These are phyloP conservation scores for Colletotrichum spinosum DNA, from an alignment of 2,329 filamentous ascomycete species.

Conservation along the genomic window DNA sequence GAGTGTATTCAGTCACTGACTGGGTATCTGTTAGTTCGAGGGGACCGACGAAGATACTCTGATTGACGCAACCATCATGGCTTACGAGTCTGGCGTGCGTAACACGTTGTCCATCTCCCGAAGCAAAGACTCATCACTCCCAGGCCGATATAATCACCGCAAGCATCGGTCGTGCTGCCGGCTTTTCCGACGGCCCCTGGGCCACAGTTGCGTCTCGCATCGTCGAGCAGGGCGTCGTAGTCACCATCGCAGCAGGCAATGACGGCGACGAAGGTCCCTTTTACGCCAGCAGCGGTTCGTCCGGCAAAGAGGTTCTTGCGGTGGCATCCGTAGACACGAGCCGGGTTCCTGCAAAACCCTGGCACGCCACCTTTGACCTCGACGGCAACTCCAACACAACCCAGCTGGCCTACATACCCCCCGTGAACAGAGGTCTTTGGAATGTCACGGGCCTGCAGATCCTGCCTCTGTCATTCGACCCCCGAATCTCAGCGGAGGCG, in stretches of 20 bases:
- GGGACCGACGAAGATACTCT: slow-evolving; percentile 36
- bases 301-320: slow-evolving; percentile 54
- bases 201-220: slow-evolving; percentile 31
- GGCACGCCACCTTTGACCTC: slow-evolving; percentile 45
- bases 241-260: slow-evolving; percentile 65
- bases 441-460: slow-evolving; percentile 49
- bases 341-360: slow-evolving; percentile 42
- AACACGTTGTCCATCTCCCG: rapidly evolving
- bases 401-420: slow-evolving; percentile 48
- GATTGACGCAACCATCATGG: slow-evolving; percentile 34
- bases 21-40: slow-evolving; percentile 10
- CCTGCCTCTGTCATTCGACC: slow-evolving; percentile 42
- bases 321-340: slow-evolving; percentile 55
- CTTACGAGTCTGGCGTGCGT: slow-evolving; percentile 32
- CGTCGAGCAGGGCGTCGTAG: slow-evolving; percentile 55
- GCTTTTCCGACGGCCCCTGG: slow-evolving; percentile 34
- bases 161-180: slow-evolving; percentile 29
- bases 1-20: not conserved
- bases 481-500: slow-evolving; percentile 40
- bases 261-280: slow-evolving; percentile 61
- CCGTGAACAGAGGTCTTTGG: slow-evolving; percentile 42
- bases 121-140: no score
- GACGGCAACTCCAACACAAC: slow-evolving; percentile 41
- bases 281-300: slow-evolving; percentile 54
- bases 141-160: slow-evolving; percentile 35